A percentile compares a stretch with the other conserved stretches of the same genome.
phyloP scores from a whole-genome alignment of 768 basidiomycete species.

The Boletus insuetus region DNA sequence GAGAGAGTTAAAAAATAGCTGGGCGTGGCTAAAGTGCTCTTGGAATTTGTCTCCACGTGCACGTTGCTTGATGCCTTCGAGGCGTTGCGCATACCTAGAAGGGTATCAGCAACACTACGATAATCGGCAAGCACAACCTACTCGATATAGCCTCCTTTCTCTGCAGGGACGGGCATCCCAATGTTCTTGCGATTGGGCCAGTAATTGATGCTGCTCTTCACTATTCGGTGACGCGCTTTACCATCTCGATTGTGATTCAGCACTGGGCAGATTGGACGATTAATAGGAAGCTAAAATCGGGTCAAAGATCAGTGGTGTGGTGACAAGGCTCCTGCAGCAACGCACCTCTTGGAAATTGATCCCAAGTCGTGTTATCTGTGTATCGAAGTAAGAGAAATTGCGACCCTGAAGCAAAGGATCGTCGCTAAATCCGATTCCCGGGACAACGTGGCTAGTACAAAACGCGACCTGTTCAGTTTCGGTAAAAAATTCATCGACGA shows the following conservation, averaged over 20 bases:
- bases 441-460: slow-evolving; percentile 63
- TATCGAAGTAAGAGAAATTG: slow-evolving; percentile 87
- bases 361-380: slow-evolving; percentile 77
- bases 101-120: slow-evolving; percentile 7
- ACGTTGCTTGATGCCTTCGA: slow-evolving; percentile 57
- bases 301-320: background rate
- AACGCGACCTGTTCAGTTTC: slow-evolving; percentile 90
- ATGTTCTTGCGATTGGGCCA: slow-evolving; percentile 72
- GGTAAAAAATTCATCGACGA: slow-evolving; percentile 75
- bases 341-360: slow-evolving; percentile 71
- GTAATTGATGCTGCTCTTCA: slow-evolving; percentile 65
- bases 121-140: slow-evolving; percentile 24
- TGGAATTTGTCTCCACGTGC: slow-evolving; percentile 69
- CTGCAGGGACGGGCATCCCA: slow-evolving; percentile 45
- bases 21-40: slow-evolving; percentile 72
- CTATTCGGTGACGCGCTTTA: slow-evolving; percentile 52
- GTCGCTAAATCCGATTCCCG: slow-evolving; percentile 68
- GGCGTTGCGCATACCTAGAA: slow-evolving; percentile 45
- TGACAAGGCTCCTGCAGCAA: background rate
- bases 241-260: slow-evolving; percentile 70
- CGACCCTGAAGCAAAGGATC: slow-evolving; percentile 82
- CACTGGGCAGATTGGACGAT: slow-evolving; percentile 74
- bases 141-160: slow-evolving; percentile 60
- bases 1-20: slow-evolving; percentile 85
- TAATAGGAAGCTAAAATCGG: slow-evolving; percentile 67